Percentiles rank a stretch among this genome's conserved stretches.
Conservation (phyloP, 2,329 filamentous ascomycete genomes). For the Trichoderma lentiforme region DNA sequence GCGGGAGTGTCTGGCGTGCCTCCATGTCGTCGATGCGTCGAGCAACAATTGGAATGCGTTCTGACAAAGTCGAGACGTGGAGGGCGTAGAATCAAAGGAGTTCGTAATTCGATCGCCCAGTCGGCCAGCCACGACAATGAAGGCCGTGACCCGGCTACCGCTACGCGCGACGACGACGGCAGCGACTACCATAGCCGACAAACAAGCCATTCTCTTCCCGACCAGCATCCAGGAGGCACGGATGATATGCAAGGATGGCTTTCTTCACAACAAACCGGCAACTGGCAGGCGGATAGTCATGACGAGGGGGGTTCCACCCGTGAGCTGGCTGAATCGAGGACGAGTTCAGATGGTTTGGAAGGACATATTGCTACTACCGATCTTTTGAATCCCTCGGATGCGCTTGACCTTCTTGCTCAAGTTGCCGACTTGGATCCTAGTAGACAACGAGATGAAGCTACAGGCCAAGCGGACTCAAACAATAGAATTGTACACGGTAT, state of each 20-base stretch:
- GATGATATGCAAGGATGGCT: neutral
- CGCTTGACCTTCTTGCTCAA: neutral
- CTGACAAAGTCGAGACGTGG: neutral
- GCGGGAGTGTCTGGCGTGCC: neutral
- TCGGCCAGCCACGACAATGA: neutral
- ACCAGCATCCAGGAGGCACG: neutral
- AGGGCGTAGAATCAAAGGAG: neutral
- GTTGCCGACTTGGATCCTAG: slow-evolving; percentile 1
- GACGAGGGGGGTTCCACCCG: neutral
- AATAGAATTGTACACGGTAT: neutral
- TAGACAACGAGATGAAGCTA: neutral
- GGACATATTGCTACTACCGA: slow-evolving; percentile 1
- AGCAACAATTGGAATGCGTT: neutral
- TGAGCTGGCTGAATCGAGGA: neutral
- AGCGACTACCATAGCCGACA: neutral
- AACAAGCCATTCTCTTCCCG: neutral
- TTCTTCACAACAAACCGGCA: neutral
- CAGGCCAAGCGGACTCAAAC: neutral
- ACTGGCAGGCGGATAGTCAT: neutral
- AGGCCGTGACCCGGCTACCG: neutral
- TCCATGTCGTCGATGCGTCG: neutral
- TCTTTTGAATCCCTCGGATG: neutral
- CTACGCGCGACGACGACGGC: neutral
- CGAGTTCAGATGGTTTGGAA: neutral
- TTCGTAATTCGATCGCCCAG: neutral